These are phyloP conservation scores for Cyberlindnera saturnus DNA, from an alignment of 805 yeast genomes.

Conservation along the genomic window DNA sequence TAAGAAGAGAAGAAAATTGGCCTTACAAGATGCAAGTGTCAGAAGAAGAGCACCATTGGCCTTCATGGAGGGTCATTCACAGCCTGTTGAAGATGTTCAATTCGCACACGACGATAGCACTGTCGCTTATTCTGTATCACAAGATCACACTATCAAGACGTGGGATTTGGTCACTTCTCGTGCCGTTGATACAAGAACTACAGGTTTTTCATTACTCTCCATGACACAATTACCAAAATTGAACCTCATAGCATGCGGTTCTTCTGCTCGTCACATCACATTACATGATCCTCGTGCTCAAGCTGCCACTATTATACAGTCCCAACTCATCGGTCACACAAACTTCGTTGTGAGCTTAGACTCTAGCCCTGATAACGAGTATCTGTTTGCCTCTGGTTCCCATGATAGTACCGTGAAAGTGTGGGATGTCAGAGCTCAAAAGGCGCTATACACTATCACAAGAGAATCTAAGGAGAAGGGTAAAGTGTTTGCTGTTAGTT, in stretches of 20 bases:
- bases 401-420: slow-evolving; percentile 94
- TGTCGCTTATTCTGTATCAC: slow-evolving; percentile 90
- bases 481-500: slow-evolving; percentile 81
- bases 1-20: slow-evolving; percentile 82
- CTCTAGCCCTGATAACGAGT: slow-evolving; percentile 69
- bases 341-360: slow-evolving; percentile 83
- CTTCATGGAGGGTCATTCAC: slow-evolving; percentile 72
- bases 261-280: slow-evolving; percentile 95
- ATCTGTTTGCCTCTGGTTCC: slow-evolving; percentile 85
- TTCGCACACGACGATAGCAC: slow-evolving; percentile 70
- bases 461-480: slow-evolving; percentile 53
- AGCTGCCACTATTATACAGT: slow-evolving; percentile 54
- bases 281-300: slow-evolving; percentile 84
- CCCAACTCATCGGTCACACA: slow-evolving; percentile 81
- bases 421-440: slow-evolving; percentile 91
- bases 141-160: slow-evolving; percentile 90
- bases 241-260: slow-evolving; percentile 83
- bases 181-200: slow-evolving; percentile 80
- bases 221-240: slow-evolving; percentile 60
- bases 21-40: slow-evolving; percentile 66
- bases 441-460: slow-evolving; percentile 73
- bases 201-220: slow-evolving; percentile 80
- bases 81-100: slow-evolving; percentile 80
- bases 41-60: slow-evolving; percentile 80
- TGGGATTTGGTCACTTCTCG: slow-evolving; percentile 92